Base-by-base conservation (phyloP, 176 grass and related monocot genomes). In the Pontederia crassipes region DNA sequence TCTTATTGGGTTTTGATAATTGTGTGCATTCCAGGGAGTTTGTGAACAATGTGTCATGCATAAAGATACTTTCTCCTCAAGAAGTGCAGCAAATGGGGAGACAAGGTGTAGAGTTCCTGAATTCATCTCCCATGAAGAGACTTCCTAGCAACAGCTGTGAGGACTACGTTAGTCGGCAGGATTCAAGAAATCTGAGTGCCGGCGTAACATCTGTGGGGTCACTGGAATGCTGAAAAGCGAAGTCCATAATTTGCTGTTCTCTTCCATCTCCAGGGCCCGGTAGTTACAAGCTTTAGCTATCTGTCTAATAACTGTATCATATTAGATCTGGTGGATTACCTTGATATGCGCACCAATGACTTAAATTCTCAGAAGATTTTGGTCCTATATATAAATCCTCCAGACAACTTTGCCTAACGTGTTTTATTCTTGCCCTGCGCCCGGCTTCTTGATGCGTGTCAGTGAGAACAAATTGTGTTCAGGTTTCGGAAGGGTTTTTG, bases 31-130 rank as follows among this genome's bases (percentile, higher is more conserved):
- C 28, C 83, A 97, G 92, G 87, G 92, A 97, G 74, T 97, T 96
- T 65, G 92, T 96, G 69, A 90, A 77, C 16, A 96, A 61, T 26
- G 92, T 96, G 10, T 96, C 74, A 57, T 88, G 83, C 81, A 96
- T 96, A 76, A 96, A 88, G 78, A 90, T 96, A 82, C 84, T 96
- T 46, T 96, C 92, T 9, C 86, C 87, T 0, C 92, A 88, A 29
- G 92, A 96, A 76, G 92, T 96, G 66, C 83, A 96, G 84, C 87
- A 88, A 78, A 90, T 96, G 87, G 75, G 83, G 48, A 86, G 77
- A 81, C 89, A 70, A 70, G 90, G 75, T 16, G 60, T 85, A 2
- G 66, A 85, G 68, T 81, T 90, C 28, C 67, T 88, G 71, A 89
- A 71, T 75, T 79, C 92, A 6, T 73, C 73, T 65, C 73, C 83